Percentiles rank a stretch among this genome's conserved stretches.
Evolutionary conservation across 2,329 filamentous ascomycete genomes (phyloP).

Genomic region (Sclerotinia borealis): DNA sequence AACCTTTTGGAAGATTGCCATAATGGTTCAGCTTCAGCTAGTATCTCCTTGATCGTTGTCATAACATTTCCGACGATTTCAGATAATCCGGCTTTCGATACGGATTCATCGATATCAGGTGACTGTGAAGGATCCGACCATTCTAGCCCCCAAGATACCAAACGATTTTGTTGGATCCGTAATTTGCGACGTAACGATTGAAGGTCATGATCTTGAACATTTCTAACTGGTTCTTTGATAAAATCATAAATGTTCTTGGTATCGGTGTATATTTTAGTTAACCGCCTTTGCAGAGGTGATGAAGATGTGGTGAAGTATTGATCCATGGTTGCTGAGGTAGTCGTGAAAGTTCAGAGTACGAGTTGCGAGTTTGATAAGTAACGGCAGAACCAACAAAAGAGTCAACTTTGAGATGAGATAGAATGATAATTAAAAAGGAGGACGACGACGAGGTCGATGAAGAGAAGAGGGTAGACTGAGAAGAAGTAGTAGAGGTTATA

Average conservation of each 20-base stretch:
- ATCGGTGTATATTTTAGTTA: constrained; percentile 72
- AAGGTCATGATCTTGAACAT: constrained; percentile 61
- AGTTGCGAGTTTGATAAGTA: too few relatives aligned
- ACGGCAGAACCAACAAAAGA: background rate
- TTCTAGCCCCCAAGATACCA: constrained; percentile 74
- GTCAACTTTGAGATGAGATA: background rate
- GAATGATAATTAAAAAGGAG: background rate
- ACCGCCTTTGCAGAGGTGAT: constrained; percentile 49
- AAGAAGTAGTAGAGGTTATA: background rate
- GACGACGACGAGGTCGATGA: background rate
- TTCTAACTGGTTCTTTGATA: constrained; percentile 58
- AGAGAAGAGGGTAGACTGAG: too few relatives aligned
- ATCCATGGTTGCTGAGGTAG: constrained; percentile 22
- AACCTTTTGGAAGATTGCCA: constrained; percentile 55
- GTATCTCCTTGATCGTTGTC: constrained; percentile 72
- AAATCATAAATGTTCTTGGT: constrained; percentile 74
- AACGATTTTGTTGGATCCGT: constrained; percentile 65
- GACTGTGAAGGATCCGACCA: constrained; percentile 68
- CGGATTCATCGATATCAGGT: constrained; percentile 63
- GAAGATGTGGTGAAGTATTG: constrained; percentile 26
- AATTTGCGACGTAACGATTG: constrained; percentile 68
- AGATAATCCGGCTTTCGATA: constrained; percentile 67
- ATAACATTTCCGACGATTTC: constrained; percentile 75
- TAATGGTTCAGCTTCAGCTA: constrained; percentile 69
- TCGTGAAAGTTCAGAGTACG: too few relatives aligned